These are phyloP conservation scores for Haplographium delicatum DNA, from an alignment of 495 filamentous ascomycete genomes.

Conservation along the genomic window DNA sequence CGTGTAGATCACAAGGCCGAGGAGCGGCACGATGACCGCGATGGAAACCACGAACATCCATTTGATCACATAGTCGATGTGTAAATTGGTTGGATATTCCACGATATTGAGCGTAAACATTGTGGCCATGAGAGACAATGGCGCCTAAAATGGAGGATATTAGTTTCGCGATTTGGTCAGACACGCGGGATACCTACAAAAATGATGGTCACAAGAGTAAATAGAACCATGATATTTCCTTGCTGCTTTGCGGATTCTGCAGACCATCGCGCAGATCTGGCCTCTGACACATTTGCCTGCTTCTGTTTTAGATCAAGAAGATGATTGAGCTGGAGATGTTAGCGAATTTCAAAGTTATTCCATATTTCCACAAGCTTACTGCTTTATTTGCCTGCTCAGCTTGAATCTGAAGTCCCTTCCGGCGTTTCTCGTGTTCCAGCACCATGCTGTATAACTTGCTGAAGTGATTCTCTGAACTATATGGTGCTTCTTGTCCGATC, in stretches of 20 bases:
- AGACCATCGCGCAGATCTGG: background rate
- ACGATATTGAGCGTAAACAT: slow-evolving; percentile 1
- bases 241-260: slow-evolving; percentile 10
- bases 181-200: background rate
- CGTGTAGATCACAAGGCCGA: slow-evolving; percentile 8
- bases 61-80: slow-evolving; percentile 1
- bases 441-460: slow-evolving; percentile 1
- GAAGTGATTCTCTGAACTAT: background rate
- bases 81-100: background rate
- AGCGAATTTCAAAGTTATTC: background rate
- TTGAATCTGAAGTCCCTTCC: background rate
- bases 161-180: slow-evolving; percentile 9
- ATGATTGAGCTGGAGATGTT: slow-evolving; percentile 1
- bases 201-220: slow-evolving; percentile 18
- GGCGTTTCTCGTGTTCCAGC: slow-evolving; percentile 1
- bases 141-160: background rate
- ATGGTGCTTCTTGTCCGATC: slow-evolving; percentile 1
- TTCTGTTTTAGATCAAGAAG: slow-evolving; percentile 42
- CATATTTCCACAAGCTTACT: background rate
- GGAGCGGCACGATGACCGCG: slow-evolving; percentile 2
- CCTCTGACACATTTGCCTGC: slow-evolving; percentile 15
- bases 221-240: slow-evolving; percentile 12
- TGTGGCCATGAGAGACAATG: slow-evolving; percentile 6
- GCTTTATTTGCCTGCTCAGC: slow-evolving; percentile 6
- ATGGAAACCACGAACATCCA: slow-evolving; percentile 8